Conservation (phyloP, 108 stramenopile genomes). For the Cafeteria roenbergensis region DNA sequence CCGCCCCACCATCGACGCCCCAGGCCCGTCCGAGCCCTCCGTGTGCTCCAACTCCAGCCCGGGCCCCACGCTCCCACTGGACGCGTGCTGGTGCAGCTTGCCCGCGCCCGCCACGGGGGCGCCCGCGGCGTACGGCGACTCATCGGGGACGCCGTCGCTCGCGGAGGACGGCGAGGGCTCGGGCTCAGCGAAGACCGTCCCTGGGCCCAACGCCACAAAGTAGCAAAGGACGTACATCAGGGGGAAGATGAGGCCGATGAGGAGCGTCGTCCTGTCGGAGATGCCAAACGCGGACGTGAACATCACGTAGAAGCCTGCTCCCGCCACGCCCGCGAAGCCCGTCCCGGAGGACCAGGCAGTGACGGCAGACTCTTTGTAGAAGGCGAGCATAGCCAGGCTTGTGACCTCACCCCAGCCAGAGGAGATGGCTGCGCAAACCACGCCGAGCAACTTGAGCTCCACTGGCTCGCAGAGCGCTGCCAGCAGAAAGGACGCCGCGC, state of each 20-base stretch:
- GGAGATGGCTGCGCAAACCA: neutral
- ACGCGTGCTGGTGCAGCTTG: too few relatives aligned
- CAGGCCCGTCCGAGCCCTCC: too few relatives aligned
- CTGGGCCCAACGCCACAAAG: too few relatives aligned
- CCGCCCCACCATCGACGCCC: too few relatives aligned
- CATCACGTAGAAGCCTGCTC: neutral
- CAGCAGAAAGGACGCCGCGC: neutral
- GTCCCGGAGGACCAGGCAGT: neutral
- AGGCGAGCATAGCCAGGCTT: neutral
- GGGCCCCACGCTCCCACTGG: too few relatives aligned
- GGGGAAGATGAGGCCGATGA: neutral
- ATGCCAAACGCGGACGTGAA: neutral
- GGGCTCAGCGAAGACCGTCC: too few relatives aligned
- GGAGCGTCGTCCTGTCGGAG: neutral
- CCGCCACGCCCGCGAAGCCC: neutral
- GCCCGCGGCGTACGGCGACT: too few relatives aligned
- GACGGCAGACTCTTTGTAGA: neutral
- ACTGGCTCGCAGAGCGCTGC: neutral
- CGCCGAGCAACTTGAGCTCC: neutral
- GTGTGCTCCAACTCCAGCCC: too few relatives aligned
- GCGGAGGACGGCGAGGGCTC: too few relatives aligned
- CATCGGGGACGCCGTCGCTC: too few relatives aligned
- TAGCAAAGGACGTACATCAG: neutral
- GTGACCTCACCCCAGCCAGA: slow-evolving; percentile 5
- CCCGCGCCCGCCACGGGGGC: too few relatives aligned